Evolutionary conservation across 2,329 filamentous ascomycete genomes (phyloP), one percentile per base, ranked within the genome.

Genomic region (Fusarium sp.): DNA sequence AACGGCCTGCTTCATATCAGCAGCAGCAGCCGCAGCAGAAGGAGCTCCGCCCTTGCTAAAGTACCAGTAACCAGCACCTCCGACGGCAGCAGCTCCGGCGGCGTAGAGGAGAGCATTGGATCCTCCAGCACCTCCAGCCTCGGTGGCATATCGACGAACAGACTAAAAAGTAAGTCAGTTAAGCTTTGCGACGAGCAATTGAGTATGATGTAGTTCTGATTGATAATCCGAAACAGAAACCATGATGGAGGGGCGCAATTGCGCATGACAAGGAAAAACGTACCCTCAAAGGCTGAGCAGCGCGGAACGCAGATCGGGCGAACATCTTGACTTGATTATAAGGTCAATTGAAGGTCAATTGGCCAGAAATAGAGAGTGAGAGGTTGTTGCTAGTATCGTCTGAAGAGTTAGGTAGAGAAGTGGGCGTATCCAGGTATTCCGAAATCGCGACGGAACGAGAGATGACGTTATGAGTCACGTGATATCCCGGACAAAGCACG

Each of bases 61-160:
- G 82, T 88, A 91, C 83, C 88, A 91, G 81, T 86, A 87, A 57
- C 83, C 88, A 38, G 83, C 88, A 36, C 84, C 87, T 66, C 89
- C 92, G 26, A 90, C 84, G 65, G 85, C 89, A 57, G 85, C 88
- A 41, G 87, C 91, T 53, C 88, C 86, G 64, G 86, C 91, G 42
- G 86, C 86, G 80, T 91, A 91, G 71, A 95, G 81, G 41, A 90
- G 80, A 42, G 87, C 82, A 78, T 89, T 91, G 79, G 86, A 88
- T 80, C 87, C 84, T 71, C 88, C 84, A 82, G 90, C 89, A 71
- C 80, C 65, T 63, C 75, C 75, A 24, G 81, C 73, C 77, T 90
- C 87, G 73, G 93, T 92, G 64, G 95, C 93, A 83, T 97, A 98
- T 79, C 83, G 83, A 71, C 87, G 86, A 72, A 83, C 79, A 76